Percentiles rank a stretch among this genome's conserved stretches.
Evolutionary conservation across 768 basidiomycete genomes (phyloP).

Genomic region (Hebeloma cylindrosporum): DNA sequence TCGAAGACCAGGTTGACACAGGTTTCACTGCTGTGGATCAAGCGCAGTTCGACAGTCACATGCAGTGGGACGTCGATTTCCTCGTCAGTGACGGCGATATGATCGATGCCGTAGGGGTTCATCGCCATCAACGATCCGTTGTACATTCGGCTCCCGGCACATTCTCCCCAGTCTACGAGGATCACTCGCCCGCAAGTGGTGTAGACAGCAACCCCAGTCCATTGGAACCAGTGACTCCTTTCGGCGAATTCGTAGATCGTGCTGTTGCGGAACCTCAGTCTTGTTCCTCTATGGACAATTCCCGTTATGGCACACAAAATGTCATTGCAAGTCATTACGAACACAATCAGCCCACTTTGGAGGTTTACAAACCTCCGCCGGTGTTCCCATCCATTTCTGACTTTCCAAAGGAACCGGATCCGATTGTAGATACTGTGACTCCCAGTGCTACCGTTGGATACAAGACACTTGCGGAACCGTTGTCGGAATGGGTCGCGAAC

Average conservation of each 20-base stretch:
- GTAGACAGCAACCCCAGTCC: slow-evolving; percentile 66
- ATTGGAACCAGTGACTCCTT: slow-evolving; percentile 73
- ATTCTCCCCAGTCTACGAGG: slow-evolving; percentile 66
- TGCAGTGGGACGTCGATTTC: slow-evolving; percentile 23
- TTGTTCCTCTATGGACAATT: slow-evolving; percentile 12
- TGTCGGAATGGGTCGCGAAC: slow-evolving; percentile 76
- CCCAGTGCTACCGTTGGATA: slow-evolving; percentile 57
- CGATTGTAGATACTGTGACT: slow-evolving; percentile 45
- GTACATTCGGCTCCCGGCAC: slow-evolving; percentile 31
- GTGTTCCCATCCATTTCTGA: slow-evolving; percentile 35
- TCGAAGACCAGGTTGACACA: slow-evolving; percentile 47
- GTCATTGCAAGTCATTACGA: slow-evolving; percentile 17
- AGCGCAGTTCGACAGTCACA: slow-evolving; percentile 32
- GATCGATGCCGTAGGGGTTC: slow-evolving; percentile 7
- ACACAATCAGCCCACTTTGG: slow-evolving; percentile 13
- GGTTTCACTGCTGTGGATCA: slow-evolving; percentile 36
- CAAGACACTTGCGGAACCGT: slow-evolving; percentile 72
- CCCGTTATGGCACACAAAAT: slow-evolving; percentile 15
- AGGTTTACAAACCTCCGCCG: slow-evolving; percentile 21
- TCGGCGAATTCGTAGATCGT: slow-evolving; percentile 73
- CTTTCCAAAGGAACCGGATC: slow-evolving; percentile 38
- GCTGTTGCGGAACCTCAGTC: slow-evolving; percentile 49
- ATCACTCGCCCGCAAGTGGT: slow-evolving; percentile 55
- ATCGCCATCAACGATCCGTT: slow-evolving; percentile 12
- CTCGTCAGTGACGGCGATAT: slow-evolving; percentile 16